phyloP scores from a whole-genome alignment of 1,284 basidiomycete species.

The Gymnopus androsaceus region DNA sequence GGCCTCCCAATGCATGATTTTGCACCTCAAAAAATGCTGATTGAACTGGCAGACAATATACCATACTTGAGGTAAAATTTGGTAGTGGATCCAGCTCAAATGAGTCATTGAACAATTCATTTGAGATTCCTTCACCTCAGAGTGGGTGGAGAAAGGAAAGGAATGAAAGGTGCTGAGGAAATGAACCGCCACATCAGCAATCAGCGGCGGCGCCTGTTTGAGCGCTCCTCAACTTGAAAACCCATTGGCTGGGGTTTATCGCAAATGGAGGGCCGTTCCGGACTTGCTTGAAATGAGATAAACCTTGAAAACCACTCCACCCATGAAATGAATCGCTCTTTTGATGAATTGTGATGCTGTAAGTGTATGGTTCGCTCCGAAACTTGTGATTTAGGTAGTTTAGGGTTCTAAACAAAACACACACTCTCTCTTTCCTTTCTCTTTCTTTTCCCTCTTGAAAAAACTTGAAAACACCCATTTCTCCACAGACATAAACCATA shows the following conservation, averaged over 20 bases:
- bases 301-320: background rate
- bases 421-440: background rate
- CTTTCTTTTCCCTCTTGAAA: background rate
- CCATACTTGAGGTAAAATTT: too few relatives aligned
- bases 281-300: slow-evolving; percentile 1
- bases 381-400: background rate
- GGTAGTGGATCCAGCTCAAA: too few relatives aligned
- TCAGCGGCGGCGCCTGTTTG: background rate
- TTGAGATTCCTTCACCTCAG: too few relatives aligned
- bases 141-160: too few relatives aligned
- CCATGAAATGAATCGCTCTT: background rate
- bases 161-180: too few relatives aligned
- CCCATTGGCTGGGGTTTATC: slow-evolving; percentile 4
- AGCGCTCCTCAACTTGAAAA: background rate
- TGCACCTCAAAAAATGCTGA: too few relatives aligned
- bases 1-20: too few relatives aligned
- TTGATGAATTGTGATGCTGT: background rate
- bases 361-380: background rate
- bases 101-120: too few relatives aligned
- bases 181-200: background rate
- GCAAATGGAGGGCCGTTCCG: background rate
- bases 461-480: background rate
- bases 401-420: background rate
- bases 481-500: slow-evolving; percentile 10
- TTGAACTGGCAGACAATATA: too few relatives aligned